These are phyloP conservation scores for Silene uniflora DNA, from an alignment of 148 eudicot species.

Conservation along the genomic window DNA sequence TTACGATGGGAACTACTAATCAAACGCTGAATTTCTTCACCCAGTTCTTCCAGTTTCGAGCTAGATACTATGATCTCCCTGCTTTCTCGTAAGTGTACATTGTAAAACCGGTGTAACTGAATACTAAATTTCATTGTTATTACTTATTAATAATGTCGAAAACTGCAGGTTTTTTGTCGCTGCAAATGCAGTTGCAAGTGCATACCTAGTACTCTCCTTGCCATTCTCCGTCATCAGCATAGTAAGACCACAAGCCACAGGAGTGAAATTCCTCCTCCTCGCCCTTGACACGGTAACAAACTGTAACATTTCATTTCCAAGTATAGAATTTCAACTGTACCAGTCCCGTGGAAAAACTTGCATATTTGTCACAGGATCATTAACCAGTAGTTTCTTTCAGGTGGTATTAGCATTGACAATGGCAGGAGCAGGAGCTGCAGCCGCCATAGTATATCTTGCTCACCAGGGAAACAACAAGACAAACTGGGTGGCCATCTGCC, in stretches of 20 bases:
- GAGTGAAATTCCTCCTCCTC: constrained; percentile 68
- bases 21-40: constrained; percentile 75
- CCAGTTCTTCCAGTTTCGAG: constrained; percentile 74
- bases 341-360: neutral
- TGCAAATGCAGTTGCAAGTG: constrained; percentile 74
- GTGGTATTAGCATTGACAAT: constrained; percentile 45
- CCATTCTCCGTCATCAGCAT: constrained; percentile 80
- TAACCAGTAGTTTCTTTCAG: constrained; percentile 24
- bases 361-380: neutral
- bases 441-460: constrained; percentile 81
- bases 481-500: constrained; percentile 76
- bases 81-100: constrained; percentile 50
- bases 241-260: constrained; percentile 59
- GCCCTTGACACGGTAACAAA: constrained; percentile 56
- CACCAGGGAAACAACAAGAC: constrained; percentile 66
- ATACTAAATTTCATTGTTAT: neutral
- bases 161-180: constrained; percentile 66
- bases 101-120: too few species aligned
- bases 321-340: neutral
- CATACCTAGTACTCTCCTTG: constrained; percentile 65
- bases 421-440: constrained; percentile 66
- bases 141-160: neutral
- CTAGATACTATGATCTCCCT: constrained; percentile 65
- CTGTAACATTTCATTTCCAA: neutral
- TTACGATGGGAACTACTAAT: constrained; percentile 66